A percentile compares a stretch with the other conserved stretches of the same genome.
phyloP scores from a whole-genome alignment of 495 filamentous ascomycete genomes.

The Penicillium chermesinum region DNA sequence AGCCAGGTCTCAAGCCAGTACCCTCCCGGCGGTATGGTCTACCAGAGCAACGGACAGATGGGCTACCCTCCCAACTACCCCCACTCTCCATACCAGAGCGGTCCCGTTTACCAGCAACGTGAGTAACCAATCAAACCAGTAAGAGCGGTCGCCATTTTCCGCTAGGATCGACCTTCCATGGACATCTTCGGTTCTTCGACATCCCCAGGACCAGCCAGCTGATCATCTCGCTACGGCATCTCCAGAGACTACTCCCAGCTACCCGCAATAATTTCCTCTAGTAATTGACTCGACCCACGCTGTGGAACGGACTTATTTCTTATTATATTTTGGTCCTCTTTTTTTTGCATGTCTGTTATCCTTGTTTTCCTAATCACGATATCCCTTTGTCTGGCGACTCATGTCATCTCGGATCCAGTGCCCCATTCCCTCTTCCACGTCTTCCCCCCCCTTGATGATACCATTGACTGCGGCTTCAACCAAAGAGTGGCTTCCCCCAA shows the following conservation, averaged over 20 bases:
- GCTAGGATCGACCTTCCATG: conserved; percentile 12
- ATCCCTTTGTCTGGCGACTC: conserved; percentile 36
- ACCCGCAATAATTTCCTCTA: conserved; percentile 38
- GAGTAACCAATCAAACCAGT: conserved; percentile 31
- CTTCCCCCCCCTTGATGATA: conserved; percentile 39
- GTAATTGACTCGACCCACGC: conserved; percentile 13
- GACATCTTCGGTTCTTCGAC: neutral
- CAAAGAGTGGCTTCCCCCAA: conserved; percentile 29
- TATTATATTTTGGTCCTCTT: too few species aligned
- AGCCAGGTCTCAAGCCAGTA: conserved; percentile 62
- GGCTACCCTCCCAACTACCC: conserved; percentile 66
- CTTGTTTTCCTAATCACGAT: conserved; percentile 38
- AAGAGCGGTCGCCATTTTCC: conserved; percentile 13
- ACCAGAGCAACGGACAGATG: conserved; percentile 63
- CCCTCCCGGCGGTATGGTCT: conserved; percentile 50
- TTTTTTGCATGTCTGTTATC: conserved; percentile 5
- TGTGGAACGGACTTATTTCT: conserved; percentile 16
- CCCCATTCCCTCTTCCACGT: conserved; percentile 24
- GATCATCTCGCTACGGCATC: conserved; percentile 25
- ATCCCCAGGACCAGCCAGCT: conserved; percentile 19
- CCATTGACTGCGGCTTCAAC: conserved; percentile 36
- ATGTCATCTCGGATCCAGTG: conserved; percentile 27
- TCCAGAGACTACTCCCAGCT: conserved; percentile 42
- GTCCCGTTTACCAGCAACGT: conserved; percentile 77
- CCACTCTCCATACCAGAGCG: conserved; percentile 67